Evolutionary conservation across 768 basidiomycete genomes (phyloP), one percentile per base, ranked within the genome.

Genomic region (Boletus eberwhitei): DNA sequence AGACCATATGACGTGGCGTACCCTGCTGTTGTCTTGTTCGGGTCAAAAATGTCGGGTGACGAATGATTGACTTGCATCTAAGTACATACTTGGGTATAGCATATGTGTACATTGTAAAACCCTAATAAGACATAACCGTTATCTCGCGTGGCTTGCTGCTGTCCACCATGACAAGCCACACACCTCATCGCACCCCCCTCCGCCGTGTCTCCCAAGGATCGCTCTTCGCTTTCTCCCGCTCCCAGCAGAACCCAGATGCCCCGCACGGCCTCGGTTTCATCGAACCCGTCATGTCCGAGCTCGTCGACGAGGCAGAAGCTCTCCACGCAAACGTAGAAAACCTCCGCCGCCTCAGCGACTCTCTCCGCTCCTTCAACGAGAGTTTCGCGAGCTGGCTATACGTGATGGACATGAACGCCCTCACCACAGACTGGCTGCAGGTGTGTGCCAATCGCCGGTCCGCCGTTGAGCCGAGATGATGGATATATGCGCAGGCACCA

Each of bases 361-460:
- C 90, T 19, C 78, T 98, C 49, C 81, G 82, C 14, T 85, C 83
- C 5, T 96, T 96, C 77, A 97, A 97, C 68, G 94, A 98, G 71
- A 84, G 85, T 14, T 96, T 98, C 64, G 89, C 94, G 14, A 92
- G 90, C 66, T 95, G 86, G 81, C 72, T 96, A 12, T 95, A 94
- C 67, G 84, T 87, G 22, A 86, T 95, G 84, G 88, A 91, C 66
- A 96, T 98, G 92, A 93, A 95, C 66, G 85, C 92, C 3, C 79
- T 96, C 53, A 93, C 93, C n/a, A 86, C 86, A 0, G 94, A 97
- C 67, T 97, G 93, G 93, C 84, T 83, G 1, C 88, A 94, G 79
- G 92, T 87, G 57, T 12, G 64, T 40, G 7, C 31, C 6, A 1
- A 3, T 35, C 19, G 0, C 40, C 32, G 4, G 8, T 41, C 31